Percentiles rank a stretch among this genome's conserved stretches.
Evolutionary conservation across 345 rosid genomes (phyloP).

Genomic region (Psidium guajava): DNA sequence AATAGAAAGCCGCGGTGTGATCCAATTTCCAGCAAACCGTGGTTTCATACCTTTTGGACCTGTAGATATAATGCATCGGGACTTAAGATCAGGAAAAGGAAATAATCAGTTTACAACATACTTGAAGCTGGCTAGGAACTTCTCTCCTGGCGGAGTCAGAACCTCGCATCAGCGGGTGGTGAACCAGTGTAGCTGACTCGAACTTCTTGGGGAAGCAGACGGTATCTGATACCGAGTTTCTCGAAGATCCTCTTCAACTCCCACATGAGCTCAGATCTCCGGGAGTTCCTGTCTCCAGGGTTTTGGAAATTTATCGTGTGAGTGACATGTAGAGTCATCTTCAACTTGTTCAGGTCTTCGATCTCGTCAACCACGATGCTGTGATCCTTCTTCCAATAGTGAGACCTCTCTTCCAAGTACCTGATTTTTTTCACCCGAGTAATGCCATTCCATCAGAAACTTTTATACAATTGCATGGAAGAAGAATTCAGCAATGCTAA

Average conservation of each 20-base stretch:
- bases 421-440: conserved; percentile 15
- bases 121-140: background rate
- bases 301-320: conserved; percentile 71
- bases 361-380: conserved; percentile 47
- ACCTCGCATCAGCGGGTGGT: background rate
- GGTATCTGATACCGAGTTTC: conserved; percentile 40
- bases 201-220: conserved; percentile 58
- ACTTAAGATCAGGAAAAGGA: background rate
- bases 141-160: background rate
- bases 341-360: conserved; percentile 62
- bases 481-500: background rate
- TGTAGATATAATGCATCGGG: background rate
- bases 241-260: conserved; percentile 52
- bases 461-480: background rate
- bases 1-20: background rate
- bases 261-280: conserved; percentile 51
- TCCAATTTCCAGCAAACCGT: background rate
- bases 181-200: conserved; percentile 21
- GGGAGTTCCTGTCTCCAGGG: conserved; percentile 29
- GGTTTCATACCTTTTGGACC: background rate
- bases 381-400: conserved; percentile 45
- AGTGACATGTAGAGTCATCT: conserved; percentile 37
- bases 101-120: background rate
- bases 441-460: background rate
- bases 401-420: conserved; percentile 53